phyloP scores from a whole-genome alignment of 1,139 yeast species.

The Kluyveromyces sp. region DNA sequence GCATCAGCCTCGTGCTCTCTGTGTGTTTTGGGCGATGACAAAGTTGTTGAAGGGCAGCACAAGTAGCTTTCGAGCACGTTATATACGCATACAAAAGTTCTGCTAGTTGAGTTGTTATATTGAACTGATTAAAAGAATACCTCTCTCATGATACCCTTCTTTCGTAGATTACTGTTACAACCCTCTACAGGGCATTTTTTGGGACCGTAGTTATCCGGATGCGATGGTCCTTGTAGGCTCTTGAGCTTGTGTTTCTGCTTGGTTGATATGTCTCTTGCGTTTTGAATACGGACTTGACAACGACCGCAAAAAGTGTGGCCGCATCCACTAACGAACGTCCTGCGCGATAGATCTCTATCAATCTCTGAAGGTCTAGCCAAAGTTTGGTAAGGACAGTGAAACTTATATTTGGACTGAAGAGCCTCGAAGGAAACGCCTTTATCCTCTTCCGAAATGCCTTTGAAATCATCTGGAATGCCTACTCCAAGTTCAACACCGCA shows the following conservation, averaged over 20 bases:
- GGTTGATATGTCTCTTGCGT: slow-evolving; percentile 22
- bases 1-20: too few relatives aligned
- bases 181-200: slow-evolving; percentile 26
- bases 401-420: slow-evolving; percentile 30
- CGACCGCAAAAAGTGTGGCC: slow-evolving; percentile 88
- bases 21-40: too few relatives aligned
- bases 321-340: slow-evolving; percentile 64
- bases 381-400: slow-evolving; percentile 63
- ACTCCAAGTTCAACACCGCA: slow-evolving; percentile 67
- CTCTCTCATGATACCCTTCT: slow-evolving; percentile 27
- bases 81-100: background rate
- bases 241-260: slow-evolving; percentile 20
- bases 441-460: slow-evolving; percentile 25
- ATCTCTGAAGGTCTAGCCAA: slow-evolving; percentile 41
- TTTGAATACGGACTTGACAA: slow-evolving; percentile 44
- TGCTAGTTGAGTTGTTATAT: background rate
- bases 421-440: slow-evolving; percentile 25
- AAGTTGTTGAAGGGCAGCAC: background rate
- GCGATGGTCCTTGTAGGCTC: slow-evolving; percentile 27
- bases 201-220: slow-evolving; percentile 33
- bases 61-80: background rate
- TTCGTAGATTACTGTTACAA: slow-evolving; percentile 24
- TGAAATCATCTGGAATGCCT: slow-evolving; percentile 55
- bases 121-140: slow-evolving; percentile 21
- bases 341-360: slow-evolving; percentile 57